Evolutionary conservation across 2,329 filamentous ascomycete genomes (phyloP), one percentile per base, ranked within the genome.

Genomic region (Aspergillus udagawae): DNA sequence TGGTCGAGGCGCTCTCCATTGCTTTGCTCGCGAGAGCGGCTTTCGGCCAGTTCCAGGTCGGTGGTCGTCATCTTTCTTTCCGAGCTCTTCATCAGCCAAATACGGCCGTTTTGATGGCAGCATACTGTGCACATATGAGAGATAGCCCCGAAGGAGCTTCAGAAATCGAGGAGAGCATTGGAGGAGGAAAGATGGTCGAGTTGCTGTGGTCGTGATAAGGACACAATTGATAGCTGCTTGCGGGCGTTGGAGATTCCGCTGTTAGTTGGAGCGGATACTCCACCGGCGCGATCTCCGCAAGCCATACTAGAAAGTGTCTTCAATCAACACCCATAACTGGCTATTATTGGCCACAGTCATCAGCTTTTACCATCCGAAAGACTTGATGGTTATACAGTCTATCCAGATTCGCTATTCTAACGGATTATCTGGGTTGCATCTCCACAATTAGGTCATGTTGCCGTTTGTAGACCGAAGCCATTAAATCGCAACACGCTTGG

Each of bases 21-120:
- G 64, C 50, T 68, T 70, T 67, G 75, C 71, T 20, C 65, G 60
- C 49, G 68, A 63, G 35, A 68, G 65, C 53, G 68, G 61, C 52
- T 67, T 60, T 44, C 53, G 62, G 45, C 64, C 67, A 52, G 64
- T 62, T 17, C 67, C 67, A 6, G 75, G 76, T 59, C 73, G 78
- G 70, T 83, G 82, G 70, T 86, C 83, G 70, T 87, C 85, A 70
- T 87, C 81, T 68, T 83, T 84, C 73, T 87, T 87, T 56, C 83
- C 84, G 58, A 86, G 77, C 77, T 87, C 84, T 73, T 85, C 83
- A 67, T 87, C 85, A 57, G 75, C 79, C 25, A 76, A 70, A 60
- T 82, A 77, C 21, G 79, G 69, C 64, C 71, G 72, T 64, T 69
- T 77, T 72, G 73, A 61, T 51, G 70, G 63, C 53, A 69, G 62